phyloP scores from a whole-genome alignment of 768 basidiomycete genomes.

The Epithele typhae region DNA sequence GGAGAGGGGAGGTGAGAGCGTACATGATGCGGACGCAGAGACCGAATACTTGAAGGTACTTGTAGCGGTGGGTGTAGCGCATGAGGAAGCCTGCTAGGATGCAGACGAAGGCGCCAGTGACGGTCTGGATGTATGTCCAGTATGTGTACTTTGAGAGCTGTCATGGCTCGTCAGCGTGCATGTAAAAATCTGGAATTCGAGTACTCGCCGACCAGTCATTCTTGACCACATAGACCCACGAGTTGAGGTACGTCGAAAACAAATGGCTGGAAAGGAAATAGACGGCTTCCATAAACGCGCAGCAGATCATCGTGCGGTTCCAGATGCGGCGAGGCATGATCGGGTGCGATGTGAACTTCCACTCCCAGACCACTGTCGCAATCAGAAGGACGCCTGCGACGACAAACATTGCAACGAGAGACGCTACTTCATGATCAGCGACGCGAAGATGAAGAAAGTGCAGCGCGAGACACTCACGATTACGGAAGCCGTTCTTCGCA shows the following conservation, averaged over 20 bases:
- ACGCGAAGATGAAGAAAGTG: not conserved
- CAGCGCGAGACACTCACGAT: conserved; percentile 9
- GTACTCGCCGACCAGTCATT: conserved; percentile 1
- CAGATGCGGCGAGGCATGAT: conserved; percentile 25
- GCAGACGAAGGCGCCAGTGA: conserved; percentile 37
- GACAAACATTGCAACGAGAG: conserved; percentile 18
- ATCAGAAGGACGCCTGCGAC: conserved; percentile 17
- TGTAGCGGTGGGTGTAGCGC: conserved; percentile 36
- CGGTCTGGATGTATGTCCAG: conserved; percentile 32
- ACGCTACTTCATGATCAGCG: conserved; percentile 19
- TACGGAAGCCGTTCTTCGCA: conserved; percentile 10
- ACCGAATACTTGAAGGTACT: conserved; percentile 34
- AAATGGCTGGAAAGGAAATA: not conserved
- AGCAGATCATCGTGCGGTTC: conserved; percentile 24
- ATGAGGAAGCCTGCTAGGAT: conserved; percentile 39
- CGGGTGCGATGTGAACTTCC: conserved; percentile 21
- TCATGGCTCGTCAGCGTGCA: not conserved
- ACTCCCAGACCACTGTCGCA: conserved; percentile 21
- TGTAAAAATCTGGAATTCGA: not conserved
- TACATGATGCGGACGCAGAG: conserved; percentile 14
- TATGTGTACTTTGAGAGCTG: conserved; percentile 24
- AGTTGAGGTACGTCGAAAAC: conserved; percentile 18
- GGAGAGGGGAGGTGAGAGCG: too few relatives aligned
- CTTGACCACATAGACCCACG: conserved; percentile 19
- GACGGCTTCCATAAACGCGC: not conserved